These are phyloP conservation scores for Leucocoprinus birnbaumii DNA, from an alignment of 768 basidiomycete species.

Conservation along the genomic window DNA sequence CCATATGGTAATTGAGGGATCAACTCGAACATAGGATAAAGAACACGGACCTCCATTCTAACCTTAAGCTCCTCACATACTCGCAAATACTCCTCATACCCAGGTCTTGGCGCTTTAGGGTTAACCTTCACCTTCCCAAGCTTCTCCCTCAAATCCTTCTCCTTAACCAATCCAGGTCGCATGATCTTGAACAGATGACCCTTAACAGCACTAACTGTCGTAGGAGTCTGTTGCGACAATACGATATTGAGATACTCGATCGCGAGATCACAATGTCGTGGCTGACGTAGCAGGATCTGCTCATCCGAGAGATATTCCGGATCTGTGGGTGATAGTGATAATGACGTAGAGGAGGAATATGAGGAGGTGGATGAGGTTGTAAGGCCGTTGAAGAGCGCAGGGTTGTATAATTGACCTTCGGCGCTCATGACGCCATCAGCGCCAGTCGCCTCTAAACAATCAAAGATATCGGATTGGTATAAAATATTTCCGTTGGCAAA, in stretches of 20 bases:
- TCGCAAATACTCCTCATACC: conserved; percentile 12
- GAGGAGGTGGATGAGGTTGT: conserved; percentile 16
- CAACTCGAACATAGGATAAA: no score
- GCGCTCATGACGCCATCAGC: conserved; percentile 94
- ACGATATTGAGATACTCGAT: conserved; percentile 88
- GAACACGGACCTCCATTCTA: conserved; percentile 45
- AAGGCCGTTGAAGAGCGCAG: conserved; percentile 63
- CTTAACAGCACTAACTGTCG: conserved; percentile 75
- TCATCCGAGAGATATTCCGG: conserved; percentile 23
- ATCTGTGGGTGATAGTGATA: conserved; percentile 7
- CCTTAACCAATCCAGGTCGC: conserved; percentile 65
- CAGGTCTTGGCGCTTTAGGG: conserved; percentile 15
- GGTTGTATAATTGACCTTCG: conserved; percentile 93
- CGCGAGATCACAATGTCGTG: conserved; percentile 64
- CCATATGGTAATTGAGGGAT: no score
- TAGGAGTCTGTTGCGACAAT: conserved; percentile 61
- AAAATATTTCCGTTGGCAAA: conserved; percentile 98
- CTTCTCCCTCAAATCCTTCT: conserved; percentile 70
- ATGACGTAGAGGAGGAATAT: conserved; percentile 8
- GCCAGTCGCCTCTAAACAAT: conserved; percentile 80
- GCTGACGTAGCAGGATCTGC: conserved; percentile 43
- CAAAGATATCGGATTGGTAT: conserved; percentile 76
- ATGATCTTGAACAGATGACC: conserved; percentile 93
- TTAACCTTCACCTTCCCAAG: conserved; percentile 50
- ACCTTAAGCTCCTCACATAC: conserved; percentile 47